Base-by-base conservation (phyloP, 495 filamentous ascomycete species). In the Bacidia rubella region DNA sequence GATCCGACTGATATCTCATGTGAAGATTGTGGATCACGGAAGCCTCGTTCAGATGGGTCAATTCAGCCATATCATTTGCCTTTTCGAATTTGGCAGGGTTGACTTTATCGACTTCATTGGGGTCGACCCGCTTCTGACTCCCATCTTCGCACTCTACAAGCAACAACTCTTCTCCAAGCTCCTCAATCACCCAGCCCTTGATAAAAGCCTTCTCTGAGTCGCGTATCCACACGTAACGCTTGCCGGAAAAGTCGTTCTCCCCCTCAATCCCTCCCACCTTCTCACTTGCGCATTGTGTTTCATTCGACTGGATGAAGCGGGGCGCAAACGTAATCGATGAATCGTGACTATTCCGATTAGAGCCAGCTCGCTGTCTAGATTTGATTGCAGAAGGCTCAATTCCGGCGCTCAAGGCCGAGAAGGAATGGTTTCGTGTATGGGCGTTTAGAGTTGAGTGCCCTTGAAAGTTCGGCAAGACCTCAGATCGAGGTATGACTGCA, bases 31-130 rank as follows among this genome's bases (percentile, higher is more conserved):
- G 88, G 27, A 99, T 90, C 53, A 99, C 93, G 0, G 92, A 97
- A 10, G 90, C 84, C 68, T 99, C 93, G 63, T 99, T 99, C 41
- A 99, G 69, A 62, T 97, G 92, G 12, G 93, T 99, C 59, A 99
- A 72, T 67, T 97, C 92, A 1, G 93, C 41, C 93, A 99, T 99
- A 63, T 99, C 93, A 69, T 95, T 85, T 5, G 92, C 90, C 66
- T 92, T 96, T 74, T 99, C 93, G 64, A 99, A 99, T 63, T 99
- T 99, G 51, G 87, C 93, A 22, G 93, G 93, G 67, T 99, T 99
- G 69, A 97, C 93, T 67, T 95, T 96, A 73, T 99, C 93, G 46
- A 95, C 88, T 53, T 77, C 82, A 56, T 95, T 87, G 20, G 76
- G 67, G 57, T 90, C 80, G 27, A 92, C 82, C 62, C 87, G 84